Base-by-base conservation (phyloP, 371 early-diverging fungal genomes). In the Blakeslea trispora region DNA sequence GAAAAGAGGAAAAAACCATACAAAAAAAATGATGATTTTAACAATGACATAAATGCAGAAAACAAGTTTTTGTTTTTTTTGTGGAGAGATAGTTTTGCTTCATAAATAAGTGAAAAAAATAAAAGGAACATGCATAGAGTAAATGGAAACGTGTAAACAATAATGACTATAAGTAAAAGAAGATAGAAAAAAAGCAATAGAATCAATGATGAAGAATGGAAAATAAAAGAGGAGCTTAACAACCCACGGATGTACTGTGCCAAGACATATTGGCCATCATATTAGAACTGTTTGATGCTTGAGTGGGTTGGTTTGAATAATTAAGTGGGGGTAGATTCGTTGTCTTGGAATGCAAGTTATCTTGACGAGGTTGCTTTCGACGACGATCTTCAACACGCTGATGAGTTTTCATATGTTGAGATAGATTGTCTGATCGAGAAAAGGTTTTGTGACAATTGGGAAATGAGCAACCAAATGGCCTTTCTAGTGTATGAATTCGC, bases 401-500 rank as follows among this genome's bases (percentile, higher is more conserved):
- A 64, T 84, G 84, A 1, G 82, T 84, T 48, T 84, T 84, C 64
- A 75, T 72, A 60, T 84, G 84, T 63, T 84, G 84, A 17, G 81
- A 79, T 40, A 84, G 71, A 45, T 87, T 87, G 61, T 93, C 94
- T 35, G 86, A 88, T 32, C 94, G 78, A 1, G 91, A 87, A 66
- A 93, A 93, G 15, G 78, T 79, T 64, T 92, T 92, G 50, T 81
- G 77, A 74, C 95, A 94, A 8, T 75, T 83, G 31, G 78, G 77
- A 32, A 76, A 75, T 2, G 74, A 77, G 63, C 92, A 91, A 19
- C 82, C 75, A 66, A 89, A 91, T 10, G 91, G 91, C 22, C 86
- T 78, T 57, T 90, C 90, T 50, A 89, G 74, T 15, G 92, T 91
- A 68, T 95, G 95, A 22, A 88, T 90, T 24, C 92, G 88, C 77